Conservation (phyloP, 1,284 basidiomycete genomes). For the Tylopilus sp. region DNA sequence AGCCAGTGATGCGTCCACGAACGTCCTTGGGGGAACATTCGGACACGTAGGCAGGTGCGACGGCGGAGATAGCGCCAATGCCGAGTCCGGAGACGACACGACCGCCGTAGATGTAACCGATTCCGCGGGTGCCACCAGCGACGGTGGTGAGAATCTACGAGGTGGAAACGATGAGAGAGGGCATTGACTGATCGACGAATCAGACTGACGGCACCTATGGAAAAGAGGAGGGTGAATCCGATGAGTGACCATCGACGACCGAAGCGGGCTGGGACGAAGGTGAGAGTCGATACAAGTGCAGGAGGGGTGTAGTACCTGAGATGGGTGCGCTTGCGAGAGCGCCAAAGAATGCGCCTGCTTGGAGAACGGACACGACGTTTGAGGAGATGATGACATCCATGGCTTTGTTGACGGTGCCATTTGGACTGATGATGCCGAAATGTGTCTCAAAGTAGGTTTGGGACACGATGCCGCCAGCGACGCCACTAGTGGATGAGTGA, state of each 20-base stretch:
- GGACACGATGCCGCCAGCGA: slow-evolving; percentile 65
- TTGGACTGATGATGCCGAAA: slow-evolving; percentile 52
- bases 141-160: slow-evolving; percentile 56
- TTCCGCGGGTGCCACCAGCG: slow-evolving; percentile 50
- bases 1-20: slow-evolving; percentile 65
- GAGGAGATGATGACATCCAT: slow-evolving; percentile 49
- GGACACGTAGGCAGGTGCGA: slow-evolving; percentile 73
- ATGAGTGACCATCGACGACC: slow-evolving; percentile 58
- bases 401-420: slow-evolving; percentile 36
- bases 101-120: slow-evolving; percentile 70
- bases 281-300: not conserved
- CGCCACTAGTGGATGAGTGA: slow-evolving; percentile 35
- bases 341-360: slow-evolving; percentile 80
- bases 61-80: slow-evolving; percentile 57
- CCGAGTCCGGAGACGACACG: slow-evolving; percentile 63
- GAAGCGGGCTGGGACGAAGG: slow-evolving; percentile 42
- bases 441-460: slow-evolving; percentile 57
- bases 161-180: not conserved
- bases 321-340: slow-evolving; percentile 62
- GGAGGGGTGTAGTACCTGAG: slow-evolving; percentile 43
- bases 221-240: slow-evolving; percentile 58
- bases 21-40: slow-evolving; percentile 77
- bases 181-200: not conserved
- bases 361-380: slow-evolving; percentile 73
- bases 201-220: slow-evolving; percentile 57